A percentile compares a stretch with the other conserved stretches of the same genome.
These are phyloP conservation scores for Daldinia caldariorum DNA, from an alignment of 495 filamentous ascomycete genomes.

Conservation along the genomic window DNA sequence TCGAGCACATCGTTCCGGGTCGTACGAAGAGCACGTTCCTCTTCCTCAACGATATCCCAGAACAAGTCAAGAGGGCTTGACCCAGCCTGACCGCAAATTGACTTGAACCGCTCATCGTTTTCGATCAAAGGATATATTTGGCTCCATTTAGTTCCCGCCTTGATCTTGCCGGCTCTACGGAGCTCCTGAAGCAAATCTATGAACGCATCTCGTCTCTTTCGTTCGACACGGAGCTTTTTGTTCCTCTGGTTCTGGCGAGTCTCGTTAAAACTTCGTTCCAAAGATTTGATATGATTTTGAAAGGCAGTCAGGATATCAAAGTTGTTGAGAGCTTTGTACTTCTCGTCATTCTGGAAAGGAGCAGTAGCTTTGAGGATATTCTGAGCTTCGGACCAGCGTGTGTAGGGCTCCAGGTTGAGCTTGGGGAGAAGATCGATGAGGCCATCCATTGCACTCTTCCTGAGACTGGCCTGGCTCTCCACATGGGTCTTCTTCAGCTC, in stretches of 20 bases:
- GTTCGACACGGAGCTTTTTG: constrained; percentile 78
- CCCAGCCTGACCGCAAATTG: constrained; percentile 85
- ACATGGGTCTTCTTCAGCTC: constrained; percentile 81
- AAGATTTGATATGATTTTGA: constrained; percentile 90
- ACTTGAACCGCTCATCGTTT: constrained; percentile 83
- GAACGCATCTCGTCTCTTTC: constrained; percentile 85
- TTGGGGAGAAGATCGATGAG: constrained; percentile 83
- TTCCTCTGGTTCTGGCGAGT: constrained; percentile 86
- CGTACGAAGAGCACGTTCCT: constrained; percentile 82
- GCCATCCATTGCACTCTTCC: constrained; percentile 87
- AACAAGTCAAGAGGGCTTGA: constrained; percentile 94
- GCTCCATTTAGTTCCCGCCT: constrained; percentile 90
- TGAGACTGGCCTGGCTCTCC: constrained; percentile 74
- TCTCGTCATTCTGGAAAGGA: constrained; percentile 83
- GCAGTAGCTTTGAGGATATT: constrained; percentile 80
- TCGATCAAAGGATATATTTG: constrained; percentile 80
- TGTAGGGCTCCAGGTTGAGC: constrained; percentile 89
- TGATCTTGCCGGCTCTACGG: constrained; percentile 81
- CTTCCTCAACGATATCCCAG: constrained; percentile 96
- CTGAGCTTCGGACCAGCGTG: constrained; percentile 92
- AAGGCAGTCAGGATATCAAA: constrained; percentile 93
- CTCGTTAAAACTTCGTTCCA: constrained; percentile 91
- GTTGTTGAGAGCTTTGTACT: constrained; percentile 87
- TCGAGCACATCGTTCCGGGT: constrained; percentile 88
- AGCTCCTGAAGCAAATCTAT: constrained; percentile 76